phyloP scores from a whole-genome alignment of 768 basidiomycete species.

The Boletus pseudopeckii region DNA sequence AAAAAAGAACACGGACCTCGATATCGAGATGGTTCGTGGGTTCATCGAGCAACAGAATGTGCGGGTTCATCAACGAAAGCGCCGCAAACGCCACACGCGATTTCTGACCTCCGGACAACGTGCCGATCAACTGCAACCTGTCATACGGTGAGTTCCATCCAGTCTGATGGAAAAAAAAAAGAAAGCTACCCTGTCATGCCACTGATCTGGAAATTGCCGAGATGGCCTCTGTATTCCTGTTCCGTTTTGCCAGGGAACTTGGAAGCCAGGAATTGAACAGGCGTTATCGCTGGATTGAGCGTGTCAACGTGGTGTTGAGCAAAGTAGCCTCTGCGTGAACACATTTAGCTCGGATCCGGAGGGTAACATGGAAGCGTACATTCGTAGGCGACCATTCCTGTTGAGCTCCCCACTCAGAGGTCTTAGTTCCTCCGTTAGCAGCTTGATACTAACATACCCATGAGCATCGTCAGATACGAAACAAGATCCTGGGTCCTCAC shows the following conservation, averaged over 20 bases:
- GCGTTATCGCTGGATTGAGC: slow-evolving; percentile 77
- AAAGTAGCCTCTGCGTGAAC: slow-evolving; percentile 68
- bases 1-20: slow-evolving; percentile 45
- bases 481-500: slow-evolving; percentile 39
- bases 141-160: background rate
- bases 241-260: slow-evolving; percentile 93
- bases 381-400: slow-evolving; percentile 86
- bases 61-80: slow-evolving; percentile 82
- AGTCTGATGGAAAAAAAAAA: background rate
- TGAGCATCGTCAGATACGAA: slow-evolving; percentile 3
- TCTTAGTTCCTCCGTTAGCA: slow-evolving; percentile 35
- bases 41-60: slow-evolving; percentile 93
- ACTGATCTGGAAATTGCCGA: slow-evolving; percentile 97
- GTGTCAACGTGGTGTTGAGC: slow-evolving; percentile 97
- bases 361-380: slow-evolving; percentile 47
- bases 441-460: slow-evolving; percentile 66
- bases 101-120: slow-evolving; percentile 93
- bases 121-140: slow-evolving; percentile 85
- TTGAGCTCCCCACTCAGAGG: slow-evolving; percentile 67
- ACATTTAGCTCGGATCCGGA: background rate
- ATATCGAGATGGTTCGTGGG: slow-evolving; percentile 97
- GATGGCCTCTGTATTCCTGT: slow-evolving; percentile 92
- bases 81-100: slow-evolving; percentile 91
- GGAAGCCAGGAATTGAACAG: slow-evolving; percentile 89
- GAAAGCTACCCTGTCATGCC: slow-evolving; percentile 78